Base-by-base conservation (phyloP, 768 basidiomycete species). In the Boletus sp. region DNA sequence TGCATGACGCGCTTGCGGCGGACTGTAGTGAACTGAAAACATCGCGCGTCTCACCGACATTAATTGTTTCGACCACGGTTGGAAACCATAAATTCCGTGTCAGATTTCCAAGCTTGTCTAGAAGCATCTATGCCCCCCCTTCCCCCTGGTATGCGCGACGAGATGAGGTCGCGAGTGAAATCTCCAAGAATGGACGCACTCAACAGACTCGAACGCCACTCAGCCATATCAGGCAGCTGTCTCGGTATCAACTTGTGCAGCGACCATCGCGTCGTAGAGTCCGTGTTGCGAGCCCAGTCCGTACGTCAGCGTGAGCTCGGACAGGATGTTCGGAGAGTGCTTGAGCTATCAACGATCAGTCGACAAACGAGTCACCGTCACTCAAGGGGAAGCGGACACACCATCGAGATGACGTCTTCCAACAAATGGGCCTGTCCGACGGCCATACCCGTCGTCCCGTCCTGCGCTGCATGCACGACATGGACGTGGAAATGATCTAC, bases 401-500 rank as follows among this genome's bases (percentile, higher is more conserved):
- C 93, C 73, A 96, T 70, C 3, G 89, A 85, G 57, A 98, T 94
- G 49, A 98, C 71, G 72, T 97, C 93, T 63, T 98, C 96, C 9
- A 99, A 77, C 12, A 98, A 78, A 74, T 97, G 94, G 0, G 95
- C 93, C 67, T 94, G 95, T 2, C 94, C 96, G 0, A 94, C 89
- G 0, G 81, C 75, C 83, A 91, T 89, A 0, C 94, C 90, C 59
- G 82, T 62, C 44, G 77, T 71, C 14, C 84, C 79, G 1, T 69
- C 72, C 41, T 80, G 78, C 61, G 89, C 84, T 0, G 82, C 83
- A 63, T 94, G 89, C 29, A 93, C 91, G 50, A 96, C 87, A 63
- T 98, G 94, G 3, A 97, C 90, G 59, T 98, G 94, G 67, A 97
- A 93, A 64, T 94, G 94, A 67, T 97, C 94, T 96, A 59, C 5